These are phyloP conservation scores for Russula brevipes DNA, from an alignment of 768 basidiomycete species.

Conservation along the genomic window DNA sequence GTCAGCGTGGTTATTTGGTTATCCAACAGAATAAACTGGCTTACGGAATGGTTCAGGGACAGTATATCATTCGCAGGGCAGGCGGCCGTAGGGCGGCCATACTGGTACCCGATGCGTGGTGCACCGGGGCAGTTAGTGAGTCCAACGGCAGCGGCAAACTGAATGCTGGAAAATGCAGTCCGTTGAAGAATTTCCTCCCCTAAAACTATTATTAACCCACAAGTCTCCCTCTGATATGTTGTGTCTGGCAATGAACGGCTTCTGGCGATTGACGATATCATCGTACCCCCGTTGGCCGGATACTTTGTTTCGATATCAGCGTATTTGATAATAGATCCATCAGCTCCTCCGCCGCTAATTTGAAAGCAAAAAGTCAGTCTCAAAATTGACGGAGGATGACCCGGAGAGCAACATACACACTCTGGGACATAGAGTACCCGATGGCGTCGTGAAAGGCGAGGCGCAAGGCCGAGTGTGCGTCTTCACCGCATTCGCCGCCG, in stretches of 20 bases:
- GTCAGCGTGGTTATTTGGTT: not conserved
- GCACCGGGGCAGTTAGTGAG: constrained; percentile 35
- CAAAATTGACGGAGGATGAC: not conserved
- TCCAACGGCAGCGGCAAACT: constrained; percentile 34
- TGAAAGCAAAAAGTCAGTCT: not conserved
- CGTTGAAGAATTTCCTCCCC: not conserved
- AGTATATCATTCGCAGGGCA: constrained; percentile 30
- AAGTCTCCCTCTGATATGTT: constrained; percentile 44
- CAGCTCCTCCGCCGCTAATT: constrained; percentile 27
- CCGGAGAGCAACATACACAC: not conserved
- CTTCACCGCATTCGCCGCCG: constrained; percentile 31
- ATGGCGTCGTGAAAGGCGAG: constrained; percentile 31
- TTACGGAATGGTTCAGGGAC: constrained; percentile 35
- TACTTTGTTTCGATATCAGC: constrained; percentile 20
- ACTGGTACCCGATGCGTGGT: constrained; percentile 32
- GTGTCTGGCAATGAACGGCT: constrained; percentile 35
- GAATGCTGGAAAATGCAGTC: constrained; percentile 28
- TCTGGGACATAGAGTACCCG: constrained; percentile 9
- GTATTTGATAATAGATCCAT: constrained; percentile 28
- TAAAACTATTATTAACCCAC: constrained; percentile 30
- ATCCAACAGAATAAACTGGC: not conserved
- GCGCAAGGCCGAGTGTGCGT: constrained; percentile 30
- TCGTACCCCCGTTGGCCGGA: constrained; percentile 26
- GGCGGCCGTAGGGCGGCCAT: constrained; percentile 32
- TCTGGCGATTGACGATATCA: constrained; percentile 28